Evolutionary conservation across 148 eudicot species (phyloP).

Genomic region (Vaccinium myrtillus): DNA sequence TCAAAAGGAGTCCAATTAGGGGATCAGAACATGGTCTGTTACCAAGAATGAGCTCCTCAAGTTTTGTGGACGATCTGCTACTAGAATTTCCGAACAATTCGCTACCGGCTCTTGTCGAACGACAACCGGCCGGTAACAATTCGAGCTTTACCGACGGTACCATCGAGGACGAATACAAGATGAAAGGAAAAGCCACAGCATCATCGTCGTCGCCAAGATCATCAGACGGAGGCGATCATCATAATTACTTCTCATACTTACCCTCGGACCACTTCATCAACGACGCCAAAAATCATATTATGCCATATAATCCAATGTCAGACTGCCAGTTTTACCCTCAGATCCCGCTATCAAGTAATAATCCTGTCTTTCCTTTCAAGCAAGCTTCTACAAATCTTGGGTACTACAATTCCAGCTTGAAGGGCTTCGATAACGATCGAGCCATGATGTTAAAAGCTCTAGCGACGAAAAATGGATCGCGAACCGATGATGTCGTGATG

Average conservation of each 20-base stretch:
- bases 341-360: not conserved
- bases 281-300: not conserved
- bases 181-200: constrained; percentile 13
- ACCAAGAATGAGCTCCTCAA: constrained; percentile 25
- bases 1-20: constrained; percentile 21
- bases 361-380: not conserved
- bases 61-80: constrained; percentile 25
- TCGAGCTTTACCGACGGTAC: constrained; percentile 24
- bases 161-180: not conserved
- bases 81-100: constrained; percentile 23
- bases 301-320: not conserved
- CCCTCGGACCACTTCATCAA: not conserved
- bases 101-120: constrained; percentile 37
- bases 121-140: constrained; percentile 12
- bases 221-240: constrained; percentile 11
- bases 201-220: not conserved
- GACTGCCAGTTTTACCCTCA: not conserved
- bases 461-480: not conserved
- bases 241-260: constrained; percentile 3
- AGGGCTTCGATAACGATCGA: not conserved
- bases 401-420: not conserved
- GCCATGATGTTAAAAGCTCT: not conserved
- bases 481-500: not conserved
- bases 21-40: not conserved
- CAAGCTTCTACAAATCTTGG: not conserved